These are phyloP conservation scores for Ogataea hybrid DNA, from an alignment of 1,139 yeast species.

Conservation along the genomic window DNA sequence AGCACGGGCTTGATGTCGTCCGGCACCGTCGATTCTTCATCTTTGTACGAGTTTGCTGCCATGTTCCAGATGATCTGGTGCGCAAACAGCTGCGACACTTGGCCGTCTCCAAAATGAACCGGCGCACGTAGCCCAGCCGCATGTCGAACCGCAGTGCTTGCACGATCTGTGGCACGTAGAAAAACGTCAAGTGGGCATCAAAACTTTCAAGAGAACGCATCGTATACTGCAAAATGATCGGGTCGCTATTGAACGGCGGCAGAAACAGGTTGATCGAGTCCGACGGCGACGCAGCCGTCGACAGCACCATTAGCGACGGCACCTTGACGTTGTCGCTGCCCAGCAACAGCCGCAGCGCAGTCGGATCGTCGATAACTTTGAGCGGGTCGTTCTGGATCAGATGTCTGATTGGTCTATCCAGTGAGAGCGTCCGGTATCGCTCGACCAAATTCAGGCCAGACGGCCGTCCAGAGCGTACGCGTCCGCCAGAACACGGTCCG, in stretches of 20 bases:
- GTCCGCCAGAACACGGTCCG: constrained; percentile 38
- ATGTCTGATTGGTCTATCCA: constrained; percentile 15
- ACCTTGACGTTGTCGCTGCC: constrained; percentile 37
- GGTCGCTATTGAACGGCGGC: constrained; percentile 69
- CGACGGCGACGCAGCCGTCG: constrained; percentile 79
- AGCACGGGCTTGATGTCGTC: constrained; percentile 82
- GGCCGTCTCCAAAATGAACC: constrained; percentile 89
- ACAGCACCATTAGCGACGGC: constrained; percentile 52
- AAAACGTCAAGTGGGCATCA: constrained; percentile 86
- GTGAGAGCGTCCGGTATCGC: constrained; percentile 42
- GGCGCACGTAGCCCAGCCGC: constrained; percentile 76
- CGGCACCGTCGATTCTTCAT: constrained; percentile 78
- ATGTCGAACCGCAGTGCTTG: constrained; percentile 81
- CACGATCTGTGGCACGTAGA: constrained; percentile 97
- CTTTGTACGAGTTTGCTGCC: constrained; percentile 89
- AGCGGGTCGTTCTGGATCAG: constrained; percentile 48
- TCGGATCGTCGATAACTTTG: constrained; percentile 58
- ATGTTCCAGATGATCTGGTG: constrained; percentile 99
- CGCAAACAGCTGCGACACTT: constrained; percentile 88
- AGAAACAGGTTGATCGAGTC: constrained; percentile 83
- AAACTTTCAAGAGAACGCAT: constrained; percentile 88
- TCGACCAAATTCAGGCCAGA: constrained; percentile 69
- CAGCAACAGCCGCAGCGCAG: constrained; percentile 62
- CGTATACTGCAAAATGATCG: constrained; percentile 77
- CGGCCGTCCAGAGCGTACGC: constrained; percentile 73